Base-by-base conservation (phyloP, 164 flowering plant genomes). In the Kingdonia uniflora region DNA sequence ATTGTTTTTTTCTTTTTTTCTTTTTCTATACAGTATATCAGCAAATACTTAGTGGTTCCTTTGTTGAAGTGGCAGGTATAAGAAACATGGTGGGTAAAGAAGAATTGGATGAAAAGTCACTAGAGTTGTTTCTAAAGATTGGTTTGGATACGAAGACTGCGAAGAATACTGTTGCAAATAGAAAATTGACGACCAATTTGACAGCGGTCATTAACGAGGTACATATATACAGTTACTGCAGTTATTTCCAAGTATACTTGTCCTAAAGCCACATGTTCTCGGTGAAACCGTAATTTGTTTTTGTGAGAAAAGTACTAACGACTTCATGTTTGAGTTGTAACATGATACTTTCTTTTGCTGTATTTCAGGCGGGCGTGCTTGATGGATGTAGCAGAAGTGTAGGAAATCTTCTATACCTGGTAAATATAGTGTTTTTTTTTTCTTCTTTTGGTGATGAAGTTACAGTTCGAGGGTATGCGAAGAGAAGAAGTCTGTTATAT, bases 381-480 rank as follows among this genome's bases (percentile, higher is more conserved):
- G 71, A 70, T 45, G 98, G 96, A 25, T 87, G 98, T 52, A 66
- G 68, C 26, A 71, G 82, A 49, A 55, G 68, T 20, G 65, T 78
- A 51, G 98, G 98, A 14, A 92, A 87, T 71, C 78, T 85, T 19
- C 66, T 92, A 1, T 85, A 88, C 78, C 77, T 80, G 56, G 98
- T 85, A 72, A 60, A 66, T 41, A 59, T 45, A 14, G 24, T 19
- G 16, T 45, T 6, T 21, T 0, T 45, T 2, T 29, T 29, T 29
- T 29, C 6, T 29, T 3, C 6, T 29, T 3, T 29, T 29, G 35
- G 35, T 29, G 35, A 8, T 29, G 35, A 29, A 29, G 35, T 29
- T 29, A 4, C 8, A 8, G 35, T 29, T 8, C 35, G 8, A 4
- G 8, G 8, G 35, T 29, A 8, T 29, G n/a, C n/a, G n/a, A 29